These are phyloP conservation scores for Lactarius quietus DNA, from an alignment of 768 basidiomycete species.

Conservation along the genomic window DNA sequence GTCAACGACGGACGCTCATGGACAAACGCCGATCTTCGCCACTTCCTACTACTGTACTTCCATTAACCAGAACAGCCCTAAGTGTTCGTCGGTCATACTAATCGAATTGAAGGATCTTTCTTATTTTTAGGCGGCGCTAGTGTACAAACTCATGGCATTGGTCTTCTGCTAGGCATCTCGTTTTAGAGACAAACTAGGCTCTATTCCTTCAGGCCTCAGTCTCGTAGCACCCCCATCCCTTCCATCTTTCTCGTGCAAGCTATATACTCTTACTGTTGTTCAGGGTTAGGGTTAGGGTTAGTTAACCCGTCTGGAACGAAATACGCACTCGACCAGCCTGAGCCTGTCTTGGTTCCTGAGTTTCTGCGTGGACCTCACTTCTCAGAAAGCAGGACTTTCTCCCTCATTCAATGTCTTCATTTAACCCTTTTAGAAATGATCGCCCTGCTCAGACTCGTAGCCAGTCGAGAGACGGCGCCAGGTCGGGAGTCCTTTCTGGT, in stretches of 20 bases:
- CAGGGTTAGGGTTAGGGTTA: not conserved
- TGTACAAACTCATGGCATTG: not conserved
- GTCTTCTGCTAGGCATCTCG: no score
- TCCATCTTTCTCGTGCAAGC: not conserved
- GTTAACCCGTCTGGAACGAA: constrained; percentile 3
- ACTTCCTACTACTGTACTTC: not conserved
- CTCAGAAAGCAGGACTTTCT: constrained; percentile 22
- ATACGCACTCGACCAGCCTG: not conserved
- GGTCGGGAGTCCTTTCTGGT: not conserved
- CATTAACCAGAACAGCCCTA: not conserved
- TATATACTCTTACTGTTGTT: not conserved
- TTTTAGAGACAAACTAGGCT: no score
- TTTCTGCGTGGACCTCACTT: not conserved
- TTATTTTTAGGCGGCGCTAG: not conserved
- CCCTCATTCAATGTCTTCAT: not conserved
- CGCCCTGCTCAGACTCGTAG: not conserved
- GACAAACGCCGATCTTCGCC: not conserved
- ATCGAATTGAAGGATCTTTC: not conserved
- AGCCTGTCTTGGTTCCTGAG: not conserved
- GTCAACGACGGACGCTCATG: not conserved
- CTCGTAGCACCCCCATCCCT: no score
- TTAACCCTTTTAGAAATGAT: not conserved
- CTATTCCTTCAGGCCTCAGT: no score
- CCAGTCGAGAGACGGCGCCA: not conserved
- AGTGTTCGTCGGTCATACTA: not conserved